Evolutionary conservation across 2,329 filamentous ascomycete genomes (phyloP).

Genomic region (Fusarium secorum): DNA sequence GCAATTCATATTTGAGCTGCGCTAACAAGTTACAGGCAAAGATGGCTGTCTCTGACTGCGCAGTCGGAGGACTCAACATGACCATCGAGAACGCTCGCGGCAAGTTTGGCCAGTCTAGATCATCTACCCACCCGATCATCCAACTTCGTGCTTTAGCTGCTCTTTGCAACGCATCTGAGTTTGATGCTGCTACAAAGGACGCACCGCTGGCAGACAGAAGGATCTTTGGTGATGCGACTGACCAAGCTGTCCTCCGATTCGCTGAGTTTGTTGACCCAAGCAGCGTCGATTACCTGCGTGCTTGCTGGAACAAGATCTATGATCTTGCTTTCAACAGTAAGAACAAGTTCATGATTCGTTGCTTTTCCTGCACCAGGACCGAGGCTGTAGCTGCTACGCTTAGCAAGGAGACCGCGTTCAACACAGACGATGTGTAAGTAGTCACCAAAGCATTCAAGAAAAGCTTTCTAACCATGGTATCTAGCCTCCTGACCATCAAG

Average conservation of each 20-base stretch:
- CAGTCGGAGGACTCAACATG: slow-evolving; percentile 61
- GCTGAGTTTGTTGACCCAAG: slow-evolving; percentile 63
- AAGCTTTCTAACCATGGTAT: neutral
- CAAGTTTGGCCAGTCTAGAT: slow-evolving; percentile 38
- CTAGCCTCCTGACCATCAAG: slow-evolving; percentile 74
- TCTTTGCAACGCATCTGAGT: slow-evolving; percentile 79
- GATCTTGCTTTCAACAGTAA: slow-evolving; percentile 81
- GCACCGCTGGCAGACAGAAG: slow-evolving; percentile 67
- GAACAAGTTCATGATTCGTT: slow-evolving; percentile 78
- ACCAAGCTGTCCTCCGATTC: slow-evolving; percentile 76
- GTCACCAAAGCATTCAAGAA: fast-evolving
- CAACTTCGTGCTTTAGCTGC: slow-evolving; percentile 69
- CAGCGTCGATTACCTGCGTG: slow-evolving; percentile 63
- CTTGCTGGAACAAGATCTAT: slow-evolving; percentile 70
- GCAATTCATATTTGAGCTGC: fast-evolving
- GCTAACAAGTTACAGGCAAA: slow-evolving; percentile 62
- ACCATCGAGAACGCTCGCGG: slow-evolving; percentile 61
- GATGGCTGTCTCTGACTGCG: slow-evolving; percentile 76
- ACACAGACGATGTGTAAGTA: slow-evolving; percentile 4
- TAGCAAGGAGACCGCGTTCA: neutral
- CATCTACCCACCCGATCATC: slow-evolving; percentile 51
- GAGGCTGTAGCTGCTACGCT: slow-evolving; percentile 58
- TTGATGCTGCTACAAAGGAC: slow-evolving; percentile 70
- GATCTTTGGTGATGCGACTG: slow-evolving; percentile 79
- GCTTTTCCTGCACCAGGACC: neutral